Conservation (phyloP, 2,329 filamentous ascomycete genomes). For the Beauveria asiatica region DNA sequence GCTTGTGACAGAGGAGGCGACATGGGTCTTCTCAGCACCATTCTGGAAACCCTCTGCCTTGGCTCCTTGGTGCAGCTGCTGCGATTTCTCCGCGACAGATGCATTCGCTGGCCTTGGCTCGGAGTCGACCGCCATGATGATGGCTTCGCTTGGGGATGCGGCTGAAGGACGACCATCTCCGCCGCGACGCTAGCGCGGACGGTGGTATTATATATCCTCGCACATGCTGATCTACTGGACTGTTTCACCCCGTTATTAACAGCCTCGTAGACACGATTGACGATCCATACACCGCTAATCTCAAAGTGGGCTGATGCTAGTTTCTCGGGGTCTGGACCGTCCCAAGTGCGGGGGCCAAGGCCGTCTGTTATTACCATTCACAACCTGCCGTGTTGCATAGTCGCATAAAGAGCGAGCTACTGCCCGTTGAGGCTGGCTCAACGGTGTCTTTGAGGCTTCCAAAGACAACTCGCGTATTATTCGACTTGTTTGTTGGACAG, state of each 20-base stretch:
- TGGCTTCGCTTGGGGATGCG: background rate
- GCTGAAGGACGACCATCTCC: background rate
- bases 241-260: background rate
- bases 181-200: background rate
- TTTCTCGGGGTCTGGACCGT: conserved; percentile 4
- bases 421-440: background rate
- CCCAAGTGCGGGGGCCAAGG: conserved; percentile 1
- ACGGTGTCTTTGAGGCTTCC: background rate
- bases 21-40: background rate
- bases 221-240: background rate
- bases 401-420: background rate
- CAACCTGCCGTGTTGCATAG: background rate
- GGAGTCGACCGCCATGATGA: conserved; percentile 8
- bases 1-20: background rate
- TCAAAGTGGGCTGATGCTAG: conserved; percentile 9
- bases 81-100: background rate
- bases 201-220: conserved; percentile 1
- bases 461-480: background rate
- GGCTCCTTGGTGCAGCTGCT: background rate
- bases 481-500: too few species aligned
- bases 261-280: background rate
- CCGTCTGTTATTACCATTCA: conserved; percentile 1
- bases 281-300: conserved; percentile 9
- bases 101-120: background rate
- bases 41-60: background rate